phyloP scores from a whole-genome alignment of 352 stramenopile genomes.

The Phytophthora palmivora region DNA sequence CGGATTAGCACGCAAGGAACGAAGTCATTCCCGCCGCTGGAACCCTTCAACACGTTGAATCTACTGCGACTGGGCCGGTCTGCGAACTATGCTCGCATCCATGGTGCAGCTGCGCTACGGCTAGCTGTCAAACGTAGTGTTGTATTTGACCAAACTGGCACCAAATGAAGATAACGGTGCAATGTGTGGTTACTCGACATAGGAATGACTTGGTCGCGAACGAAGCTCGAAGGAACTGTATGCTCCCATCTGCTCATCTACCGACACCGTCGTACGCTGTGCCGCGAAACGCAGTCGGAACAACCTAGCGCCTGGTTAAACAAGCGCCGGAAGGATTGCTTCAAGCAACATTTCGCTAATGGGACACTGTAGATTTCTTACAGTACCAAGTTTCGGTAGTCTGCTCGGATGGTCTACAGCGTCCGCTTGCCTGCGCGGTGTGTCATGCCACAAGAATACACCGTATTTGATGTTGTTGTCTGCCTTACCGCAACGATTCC shows the following conservation, averaged over 20 bases:
- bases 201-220: not conserved
- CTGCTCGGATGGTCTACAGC: too few relatives aligned
- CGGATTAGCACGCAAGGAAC: not conserved
- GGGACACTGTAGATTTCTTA: not conserved
- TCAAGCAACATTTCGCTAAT: not conserved
- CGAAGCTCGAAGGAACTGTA: not conserved
- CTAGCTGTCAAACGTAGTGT: not conserved
- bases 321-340: not conserved
- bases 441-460: too few relatives aligned
- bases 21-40: conserved; percentile 25
- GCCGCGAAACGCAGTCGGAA: too few relatives aligned
- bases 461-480: too few relatives aligned
- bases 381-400: too few relatives aligned
- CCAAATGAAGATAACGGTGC: not conserved
- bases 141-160: not conserved
- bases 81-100: conserved; percentile 14
- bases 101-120: conserved; percentile 10
- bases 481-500: too few relatives aligned
- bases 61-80: not conserved
- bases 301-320: too few relatives aligned
- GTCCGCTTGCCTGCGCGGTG: too few relatives aligned
- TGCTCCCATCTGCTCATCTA: not conserved
- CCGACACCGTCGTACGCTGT: too few relatives aligned
- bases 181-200: not conserved
- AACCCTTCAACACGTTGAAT: conserved; percentile 39